Evolutionary conservation across 805 yeast genomes (phyloP).

Genomic region (Monosporozyma servazzii): DNA sequence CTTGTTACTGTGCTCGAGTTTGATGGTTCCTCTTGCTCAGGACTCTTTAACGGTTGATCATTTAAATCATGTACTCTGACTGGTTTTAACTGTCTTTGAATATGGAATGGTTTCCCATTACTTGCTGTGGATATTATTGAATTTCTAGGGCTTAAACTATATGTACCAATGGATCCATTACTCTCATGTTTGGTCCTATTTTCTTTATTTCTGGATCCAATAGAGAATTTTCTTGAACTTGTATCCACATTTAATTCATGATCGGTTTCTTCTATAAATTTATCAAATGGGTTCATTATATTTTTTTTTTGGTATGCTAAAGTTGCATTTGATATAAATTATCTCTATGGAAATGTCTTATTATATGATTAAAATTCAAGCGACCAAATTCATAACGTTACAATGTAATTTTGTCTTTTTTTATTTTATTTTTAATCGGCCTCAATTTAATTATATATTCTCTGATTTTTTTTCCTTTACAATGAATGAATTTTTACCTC

Average conservation of each 20-base stretch:
- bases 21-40: not conserved
- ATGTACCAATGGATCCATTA: not conserved
- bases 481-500: too few relatives aligned
- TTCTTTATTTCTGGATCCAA: not conserved
- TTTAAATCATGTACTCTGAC: conserved; percentile 7
- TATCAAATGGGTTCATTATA: conserved; percentile 28
- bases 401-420: too few relatives aligned
- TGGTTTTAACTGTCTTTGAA: conserved; percentile 16
- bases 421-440: too few relatives aligned
- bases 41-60: conserved; percentile 11
- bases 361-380: too few relatives aligned
- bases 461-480: too few relatives aligned
- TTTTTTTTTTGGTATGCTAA: not conserved
- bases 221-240: conserved; percentile 20
- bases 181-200: not conserved
- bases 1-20: not conserved
- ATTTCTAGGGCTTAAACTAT: not conserved
- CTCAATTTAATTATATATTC: too few relatives aligned
- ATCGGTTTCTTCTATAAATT: conserved; percentile 32
- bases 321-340: not conserved
- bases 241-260: conserved; percentile 30
- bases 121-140: not conserved
- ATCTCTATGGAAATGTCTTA: too few relatives aligned
- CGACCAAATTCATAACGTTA: too few relatives aligned
- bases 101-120: not conserved